Base-by-base conservation (phyloP, 2,329 filamentous ascomycete species). In the Chalaropsis ovoidea region DNA sequence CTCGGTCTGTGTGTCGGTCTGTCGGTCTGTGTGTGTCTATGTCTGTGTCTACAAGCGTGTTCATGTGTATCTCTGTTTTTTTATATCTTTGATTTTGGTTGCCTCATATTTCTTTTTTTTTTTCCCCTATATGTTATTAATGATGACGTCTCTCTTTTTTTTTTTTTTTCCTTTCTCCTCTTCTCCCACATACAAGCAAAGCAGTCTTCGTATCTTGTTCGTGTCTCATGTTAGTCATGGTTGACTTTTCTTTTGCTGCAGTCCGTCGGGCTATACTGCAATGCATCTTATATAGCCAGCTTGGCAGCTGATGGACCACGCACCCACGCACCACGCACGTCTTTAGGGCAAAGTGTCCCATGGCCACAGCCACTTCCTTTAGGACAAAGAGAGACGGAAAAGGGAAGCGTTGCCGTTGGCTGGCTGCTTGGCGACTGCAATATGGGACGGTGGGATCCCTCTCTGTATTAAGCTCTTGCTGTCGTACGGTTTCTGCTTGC, bases 21-120 rank as follows among this genome's bases (percentile, higher is more conserved):
- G 52, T 65, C 35, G 61, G 56, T 43, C 13, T 22, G 24, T 65
- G 47, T 19, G 27, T 58, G 39, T 39, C 5, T 61, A 22, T 65
- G 31, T 65, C 19, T 56, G 15, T 65, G 54, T 35, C 41, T 45
- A 61, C 41, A 49, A 47, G 63, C 66, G 61, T 66, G 61, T 67
- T 52, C 35, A 65, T 65, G 45, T 63, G 31, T 39, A 63, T 39
- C 43, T 65, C 42, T 19, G 39, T 67, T 43, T 47, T 19, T 45
- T 67, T 43, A 56, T 45, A 43, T 62, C 10, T 35, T 67, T 63
- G 45, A 43, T 47, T 63, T 58, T 67, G 60, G 19, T 17, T 60
- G 19, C 41, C 52, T 64, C 49, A 52, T 61, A 45, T 42, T 64
- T 61, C 41, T 41, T 45, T 39, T 35, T 58, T 41, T 61, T 4